Percentiles rank a stretch among this genome's conserved stretches.
Evolutionary conservation across 2,329 filamentous ascomycete species (phyloP).

Genomic region (Hypocreales sp.): DNA sequence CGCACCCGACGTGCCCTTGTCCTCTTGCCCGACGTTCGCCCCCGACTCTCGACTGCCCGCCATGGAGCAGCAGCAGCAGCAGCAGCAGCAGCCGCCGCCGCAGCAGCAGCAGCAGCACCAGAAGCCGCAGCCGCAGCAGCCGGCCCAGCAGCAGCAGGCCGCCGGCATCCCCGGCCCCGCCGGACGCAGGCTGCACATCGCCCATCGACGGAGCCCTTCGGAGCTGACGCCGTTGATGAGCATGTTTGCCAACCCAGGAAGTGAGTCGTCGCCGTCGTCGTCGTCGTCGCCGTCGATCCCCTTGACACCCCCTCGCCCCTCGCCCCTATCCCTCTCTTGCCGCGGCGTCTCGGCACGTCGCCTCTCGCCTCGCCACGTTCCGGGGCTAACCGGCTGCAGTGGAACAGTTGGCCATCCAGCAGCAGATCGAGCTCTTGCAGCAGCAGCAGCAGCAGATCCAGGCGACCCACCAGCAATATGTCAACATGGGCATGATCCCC

Average conservation of each 20-base stretch:
- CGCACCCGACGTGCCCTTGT: conserved; percentile 28
- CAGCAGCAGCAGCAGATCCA: conserved; percentile 97
- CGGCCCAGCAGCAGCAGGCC: conserved; percentile 29
- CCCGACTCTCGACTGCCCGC: conserved; percentile 31
- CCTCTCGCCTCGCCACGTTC: too few species aligned
- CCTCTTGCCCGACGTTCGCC: conserved; percentile 5
- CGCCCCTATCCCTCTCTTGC: not conserved
- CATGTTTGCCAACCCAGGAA: conserved; percentile 56
- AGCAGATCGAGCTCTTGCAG: conserved; percentile 94
- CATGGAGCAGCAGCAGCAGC: conserved; percentile 38
- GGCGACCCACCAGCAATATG: conserved; percentile 91
- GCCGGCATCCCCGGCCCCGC: conserved; percentile 55
- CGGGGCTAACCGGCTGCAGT: conserved; percentile 39
- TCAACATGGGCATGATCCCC: conserved; percentile 91
- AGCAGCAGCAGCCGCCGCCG: too few species aligned
- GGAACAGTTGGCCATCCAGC: conserved; percentile 94
- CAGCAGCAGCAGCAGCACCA: conserved; percentile 31
- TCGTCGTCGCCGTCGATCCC: conserved; percentile 4
- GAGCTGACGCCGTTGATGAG: conserved; percentile 96
- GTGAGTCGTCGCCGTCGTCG: too few species aligned
- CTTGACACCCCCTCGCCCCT: conserved; percentile 1
- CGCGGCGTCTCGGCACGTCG: not conserved
- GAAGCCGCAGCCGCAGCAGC: conserved; percentile 31
- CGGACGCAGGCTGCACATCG: conserved; percentile 89
- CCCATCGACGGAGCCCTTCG: conserved; percentile 90